Conservation (phyloP, 768 basidiomycete genomes). For the Amanita subjunquillea region DNA sequence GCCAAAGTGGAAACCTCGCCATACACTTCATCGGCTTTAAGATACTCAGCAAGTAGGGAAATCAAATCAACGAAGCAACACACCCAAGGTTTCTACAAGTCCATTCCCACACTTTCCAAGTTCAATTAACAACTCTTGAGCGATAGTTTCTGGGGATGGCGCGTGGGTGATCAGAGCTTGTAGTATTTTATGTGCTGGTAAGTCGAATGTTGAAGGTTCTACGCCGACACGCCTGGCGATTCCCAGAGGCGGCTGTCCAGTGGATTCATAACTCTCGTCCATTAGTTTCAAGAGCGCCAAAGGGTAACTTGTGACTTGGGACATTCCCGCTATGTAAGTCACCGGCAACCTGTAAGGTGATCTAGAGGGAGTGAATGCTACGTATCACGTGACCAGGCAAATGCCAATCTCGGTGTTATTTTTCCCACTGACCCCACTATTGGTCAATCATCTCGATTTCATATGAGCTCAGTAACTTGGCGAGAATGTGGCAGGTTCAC, state of each 20-base stretch:
- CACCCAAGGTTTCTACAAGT: conserved; percentile 3
- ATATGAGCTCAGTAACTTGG: no score
- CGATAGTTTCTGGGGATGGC: no score
- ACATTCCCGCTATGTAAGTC: not conserved
- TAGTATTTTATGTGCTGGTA: no score
- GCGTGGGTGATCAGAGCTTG: no score
- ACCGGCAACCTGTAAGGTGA: no score
- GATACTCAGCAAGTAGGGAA: not conserved
- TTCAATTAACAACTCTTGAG: not conserved
- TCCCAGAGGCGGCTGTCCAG: conserved; percentile 4
- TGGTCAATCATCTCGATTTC: no score
- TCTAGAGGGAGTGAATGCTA: no score
- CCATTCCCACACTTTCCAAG: conserved; percentile 6
- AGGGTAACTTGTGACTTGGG: conserved; percentile 4
- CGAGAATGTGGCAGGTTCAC: no score
- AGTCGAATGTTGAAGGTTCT: no score
- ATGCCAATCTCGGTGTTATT: no score
- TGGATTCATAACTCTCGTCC: conserved; percentile 2
- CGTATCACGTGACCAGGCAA: no score
- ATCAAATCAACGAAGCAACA: conserved; percentile 5
- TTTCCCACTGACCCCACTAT: no score
- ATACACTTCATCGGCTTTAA: conserved; percentile 1
- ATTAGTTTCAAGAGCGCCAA: conserved; percentile 7
- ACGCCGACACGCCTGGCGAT: not conserved
- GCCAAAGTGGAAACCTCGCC: not conserved